phyloP scores from a whole-genome alignment of 805 yeast species.

The Vanderwaltozyma tropicalis region DNA sequence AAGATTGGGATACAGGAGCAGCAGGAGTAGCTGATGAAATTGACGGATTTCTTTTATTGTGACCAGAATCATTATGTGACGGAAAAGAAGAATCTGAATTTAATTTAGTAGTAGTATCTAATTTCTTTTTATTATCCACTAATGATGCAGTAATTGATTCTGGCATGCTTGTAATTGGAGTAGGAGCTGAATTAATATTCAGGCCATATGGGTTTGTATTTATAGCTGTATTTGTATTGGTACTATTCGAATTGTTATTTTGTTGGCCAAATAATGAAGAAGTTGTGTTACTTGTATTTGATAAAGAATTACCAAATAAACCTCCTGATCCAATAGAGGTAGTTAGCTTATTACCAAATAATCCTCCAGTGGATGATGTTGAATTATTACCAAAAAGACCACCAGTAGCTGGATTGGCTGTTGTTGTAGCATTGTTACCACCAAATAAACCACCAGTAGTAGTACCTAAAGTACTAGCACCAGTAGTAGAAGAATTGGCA shows the following conservation, averaged over 20 bases:
- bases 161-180: constrained; percentile 29
- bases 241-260: not conserved
- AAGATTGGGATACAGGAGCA: constrained; percentile 14
- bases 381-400: constrained; percentile 6
- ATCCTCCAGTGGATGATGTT: constrained; percentile 4
- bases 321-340: constrained; percentile 3
- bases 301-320: constrained; percentile 19
- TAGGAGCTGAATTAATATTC: constrained; percentile 21
- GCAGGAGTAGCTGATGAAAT: constrained; percentile 14
- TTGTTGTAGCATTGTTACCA: not conserved
- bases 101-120: not conserved
- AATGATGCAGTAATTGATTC: constrained; percentile 29
- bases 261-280: not conserved
- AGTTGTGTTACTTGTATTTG: constrained; percentile 7
- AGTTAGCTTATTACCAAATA: constrained; percentile 9
- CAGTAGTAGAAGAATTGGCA: not conserved
- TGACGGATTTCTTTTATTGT: constrained; percentile 8
- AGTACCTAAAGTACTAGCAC: constrained; percentile 3
- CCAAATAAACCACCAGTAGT: constrained; percentile 16
- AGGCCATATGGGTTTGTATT: constrained; percentile 24
- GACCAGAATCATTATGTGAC: not conserved
- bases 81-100: not conserved
- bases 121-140: constrained; percentile 3
- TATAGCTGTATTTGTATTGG: not conserved
- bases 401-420: constrained; percentile 11